Percentiles rank a stretch among this genome's conserved stretches.
Evolutionary conservation across 768 basidiomycete genomes (phyloP).

Genomic region (Mycena leptocephala): DNA sequence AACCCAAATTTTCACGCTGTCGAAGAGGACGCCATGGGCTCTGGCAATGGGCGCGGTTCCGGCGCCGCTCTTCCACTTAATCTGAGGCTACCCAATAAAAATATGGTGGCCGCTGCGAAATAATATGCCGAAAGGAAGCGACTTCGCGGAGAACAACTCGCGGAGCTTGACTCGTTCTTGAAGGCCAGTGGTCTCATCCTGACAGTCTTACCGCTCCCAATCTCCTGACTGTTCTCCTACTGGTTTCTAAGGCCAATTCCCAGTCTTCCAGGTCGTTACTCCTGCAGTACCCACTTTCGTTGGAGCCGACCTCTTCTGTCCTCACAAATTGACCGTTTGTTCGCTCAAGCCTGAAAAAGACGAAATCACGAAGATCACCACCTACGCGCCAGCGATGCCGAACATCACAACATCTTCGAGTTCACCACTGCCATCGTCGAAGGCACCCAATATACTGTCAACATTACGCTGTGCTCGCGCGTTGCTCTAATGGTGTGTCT

Average conservation of each 20-base stretch:
- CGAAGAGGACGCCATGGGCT: not conserved
- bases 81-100: not conserved
- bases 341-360: not conserved
- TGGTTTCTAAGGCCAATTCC: too few species aligned
- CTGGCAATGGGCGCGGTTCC: not conserved
- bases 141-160: conserved; percentile 8
- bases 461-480: not conserved
- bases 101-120: not conserved
- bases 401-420: not conserved
- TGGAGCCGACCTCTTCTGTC: too few species aligned
- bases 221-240: too few species aligned
- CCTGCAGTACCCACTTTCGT: not conserved
- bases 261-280: too few species aligned
- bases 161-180: conserved; percentile 9
- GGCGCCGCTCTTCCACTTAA: not conserved
- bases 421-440: not conserved
- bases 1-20: too few species aligned
- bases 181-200: not conserved
- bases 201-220: not conserved
- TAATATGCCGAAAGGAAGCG: not conserved
- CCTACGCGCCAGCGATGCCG: too few species aligned
- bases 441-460: not conserved
- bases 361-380: not conserved
- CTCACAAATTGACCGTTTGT: too few species aligned
- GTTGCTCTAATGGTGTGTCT: not conserved